Evolutionary conservation across 163 green algal species (phyloP), one percentile per base, ranked within the genome.

Genomic region (Scenedesmus sp.): DNA sequence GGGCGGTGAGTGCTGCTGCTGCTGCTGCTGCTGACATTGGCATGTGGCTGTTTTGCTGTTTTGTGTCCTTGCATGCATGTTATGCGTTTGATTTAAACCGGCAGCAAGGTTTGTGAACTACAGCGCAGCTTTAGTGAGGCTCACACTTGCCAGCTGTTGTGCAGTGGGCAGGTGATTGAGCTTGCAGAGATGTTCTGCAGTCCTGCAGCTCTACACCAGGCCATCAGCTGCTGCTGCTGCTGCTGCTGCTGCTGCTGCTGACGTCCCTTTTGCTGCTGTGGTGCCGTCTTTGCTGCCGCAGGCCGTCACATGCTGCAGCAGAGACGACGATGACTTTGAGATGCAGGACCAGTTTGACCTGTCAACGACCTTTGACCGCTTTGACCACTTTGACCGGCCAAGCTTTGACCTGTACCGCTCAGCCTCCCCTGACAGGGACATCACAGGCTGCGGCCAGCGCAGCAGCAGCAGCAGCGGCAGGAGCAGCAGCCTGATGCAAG

Each of bases 391-490:
- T 64, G 66, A 76, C 66, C 66, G 66, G 66, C 66, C 66, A 23
- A 5, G 8, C 4, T 23, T 79, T 10, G 34, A 15, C 20, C 3
- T 34, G 20, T 64, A 88, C 84, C 59, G 59, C 16, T 88, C 84
- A 79, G 57, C 84, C 16, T 46, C 57, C 1, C 54, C 23, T 16
- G 59, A 2, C n/a, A 79, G 84, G 16, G 84, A 77, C 59, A 34
- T 88, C 59, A 20, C 20, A 18, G 55, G 23, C 6, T 16, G 59
- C n/a, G 2, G 16, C 55, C 60, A 56, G 23, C 15, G n/a, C 60
- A 88, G 84, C 84, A 79, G 84, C 59, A 79, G 57, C 84, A 79
- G 84, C 84, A 20, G 59, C 84, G 13, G n/a, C 26, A 76, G 23
- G 0, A 23, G 56, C 16, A 54, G 20, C 26, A 88, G n/a, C n/a